phyloP scores from a whole-genome alignment of 768 basidiomycete species.

The Russula virescens region DNA sequence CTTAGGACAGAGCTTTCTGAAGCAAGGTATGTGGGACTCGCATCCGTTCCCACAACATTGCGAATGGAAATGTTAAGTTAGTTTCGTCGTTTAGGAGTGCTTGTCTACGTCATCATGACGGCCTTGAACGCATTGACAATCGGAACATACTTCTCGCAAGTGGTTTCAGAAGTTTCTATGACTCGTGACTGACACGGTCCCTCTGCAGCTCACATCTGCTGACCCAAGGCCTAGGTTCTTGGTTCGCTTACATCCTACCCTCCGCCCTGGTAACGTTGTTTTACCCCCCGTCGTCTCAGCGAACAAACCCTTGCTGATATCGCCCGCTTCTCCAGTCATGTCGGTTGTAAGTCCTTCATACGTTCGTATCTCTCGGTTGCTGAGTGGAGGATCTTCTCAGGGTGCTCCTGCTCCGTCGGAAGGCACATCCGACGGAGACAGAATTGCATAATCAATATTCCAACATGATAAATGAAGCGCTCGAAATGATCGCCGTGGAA shows the following conservation, averaged over 20 bases:
- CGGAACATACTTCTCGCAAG: conserved; percentile 20
- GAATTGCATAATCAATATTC: conserved; percentile 3
- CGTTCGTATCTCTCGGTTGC: background rate
- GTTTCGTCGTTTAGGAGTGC: conserved; percentile 13
- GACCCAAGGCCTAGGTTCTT: conserved; percentile 18
- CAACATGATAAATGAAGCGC: conserved; percentile 15
- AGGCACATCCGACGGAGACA: conserved; percentile 16
- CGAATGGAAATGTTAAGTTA: background rate
- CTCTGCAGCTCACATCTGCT: conserved; percentile 1
- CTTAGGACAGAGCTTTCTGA: conserved; percentile 19
- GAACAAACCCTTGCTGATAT: background rate
- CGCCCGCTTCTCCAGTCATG: conserved; percentile 8
- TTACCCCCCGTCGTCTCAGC: background rate
- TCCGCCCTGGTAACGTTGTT: conserved; percentile 12
- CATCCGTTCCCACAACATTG: background rate
- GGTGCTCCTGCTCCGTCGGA: conserved; percentile 22
- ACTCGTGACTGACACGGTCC: background rate
- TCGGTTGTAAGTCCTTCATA: conserved; percentile 10
- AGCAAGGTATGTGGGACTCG: conserved; percentile 17
- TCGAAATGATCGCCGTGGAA: conserved; percentile 11
- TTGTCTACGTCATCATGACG: conserved; percentile 22
- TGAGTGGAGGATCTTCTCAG: background rate
- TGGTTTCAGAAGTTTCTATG: background rate
- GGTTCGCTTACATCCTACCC: conserved; percentile 21
- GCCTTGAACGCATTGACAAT: conserved; percentile 21